These are phyloP conservation scores for Amanita fuliginea DNA, from an alignment of 768 basidiomycete species.

Conservation along the genomic window DNA sequence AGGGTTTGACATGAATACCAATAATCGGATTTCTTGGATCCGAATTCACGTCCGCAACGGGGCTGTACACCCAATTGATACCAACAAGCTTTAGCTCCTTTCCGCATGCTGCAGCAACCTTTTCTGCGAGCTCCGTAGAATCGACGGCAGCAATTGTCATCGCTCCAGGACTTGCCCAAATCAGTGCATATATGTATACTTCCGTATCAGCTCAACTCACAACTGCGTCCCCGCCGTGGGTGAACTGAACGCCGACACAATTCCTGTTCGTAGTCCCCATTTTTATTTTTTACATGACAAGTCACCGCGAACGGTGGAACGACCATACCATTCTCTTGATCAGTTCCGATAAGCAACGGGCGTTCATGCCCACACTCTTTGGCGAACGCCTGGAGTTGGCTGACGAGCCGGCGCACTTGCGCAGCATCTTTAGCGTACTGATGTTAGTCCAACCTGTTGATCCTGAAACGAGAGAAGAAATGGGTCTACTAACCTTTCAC, in stretches of 20 bases:
- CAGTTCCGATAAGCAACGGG: constrained; percentile 58
- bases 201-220: constrained; percentile 24
- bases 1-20: constrained; percentile 24
- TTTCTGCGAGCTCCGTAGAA: constrained; percentile 29
- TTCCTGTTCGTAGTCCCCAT: too few relatives aligned
- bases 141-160: constrained; percentile 60
- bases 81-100: constrained; percentile 48
- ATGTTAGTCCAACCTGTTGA: not conserved
- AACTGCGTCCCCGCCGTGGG: constrained; percentile 53
- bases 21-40: constrained; percentile 63
- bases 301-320: too few relatives aligned
- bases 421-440: constrained; percentile 26
- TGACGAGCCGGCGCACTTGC: constrained; percentile 38
- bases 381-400: constrained; percentile 42
- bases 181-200: not conserved
- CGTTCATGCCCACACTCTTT: constrained; percentile 41
- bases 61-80: constrained; percentile 64
- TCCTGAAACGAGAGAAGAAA: not conserved
- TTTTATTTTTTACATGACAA: too few relatives aligned
- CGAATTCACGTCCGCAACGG: constrained; percentile 66
- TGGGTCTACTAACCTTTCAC: constrained; percentile 35
- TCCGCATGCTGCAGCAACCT: constrained; percentile 37
- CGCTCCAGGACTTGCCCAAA: constrained; percentile 48
- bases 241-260: constrained; percentile 19
- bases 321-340: constrained; percentile 57